phyloP scores from a whole-genome alignment of 768 basidiomycete genomes.

The Lactarius trivialis region DNA sequence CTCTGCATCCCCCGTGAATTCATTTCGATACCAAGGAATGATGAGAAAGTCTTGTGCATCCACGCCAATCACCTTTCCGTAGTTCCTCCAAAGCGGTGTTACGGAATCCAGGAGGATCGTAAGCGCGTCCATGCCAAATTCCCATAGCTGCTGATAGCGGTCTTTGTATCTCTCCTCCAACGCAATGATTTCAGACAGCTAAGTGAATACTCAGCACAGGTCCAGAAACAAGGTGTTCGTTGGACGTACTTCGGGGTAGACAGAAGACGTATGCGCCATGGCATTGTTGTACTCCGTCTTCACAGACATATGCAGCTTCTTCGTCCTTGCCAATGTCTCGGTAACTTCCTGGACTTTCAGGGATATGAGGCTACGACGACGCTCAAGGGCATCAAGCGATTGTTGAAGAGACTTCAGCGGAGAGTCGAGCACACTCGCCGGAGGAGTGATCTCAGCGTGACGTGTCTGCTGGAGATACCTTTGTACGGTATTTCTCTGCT shows the following conservation, averaged over 20 bases:
- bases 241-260: constrained; percentile 64
- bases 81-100: constrained; percentile 74
- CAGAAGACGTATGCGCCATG: constrained; percentile 59
- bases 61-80: constrained; percentile 75
- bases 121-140: constrained; percentile 69
- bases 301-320: constrained; percentile 45
- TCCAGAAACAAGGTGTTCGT: not conserved
- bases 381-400: constrained; percentile 45
- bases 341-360: constrained; percentile 44
- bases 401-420: constrained; percentile 46
- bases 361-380: constrained; percentile 39
- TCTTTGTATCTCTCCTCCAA: constrained; percentile 75
- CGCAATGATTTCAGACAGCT: constrained; percentile 66
- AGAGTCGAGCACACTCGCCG: constrained; percentile 40
- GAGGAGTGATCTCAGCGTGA: constrained; percentile 26
- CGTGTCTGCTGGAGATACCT: constrained; percentile 14
- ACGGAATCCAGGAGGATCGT: constrained; percentile 71
- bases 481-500: constrained; percentile 44
- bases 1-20: constrained; percentile 73
- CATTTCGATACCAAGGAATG: constrained; percentile 76
- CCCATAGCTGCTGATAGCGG: constrained; percentile 77
- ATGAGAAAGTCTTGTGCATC: constrained; percentile 77
- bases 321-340: constrained; percentile 45
- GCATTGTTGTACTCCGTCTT: constrained; percentile 63
- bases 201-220: constrained; percentile 7